Conservation (phyloP, 78 protist genomes). For the Pigoraptor vietnamica region DNA sequence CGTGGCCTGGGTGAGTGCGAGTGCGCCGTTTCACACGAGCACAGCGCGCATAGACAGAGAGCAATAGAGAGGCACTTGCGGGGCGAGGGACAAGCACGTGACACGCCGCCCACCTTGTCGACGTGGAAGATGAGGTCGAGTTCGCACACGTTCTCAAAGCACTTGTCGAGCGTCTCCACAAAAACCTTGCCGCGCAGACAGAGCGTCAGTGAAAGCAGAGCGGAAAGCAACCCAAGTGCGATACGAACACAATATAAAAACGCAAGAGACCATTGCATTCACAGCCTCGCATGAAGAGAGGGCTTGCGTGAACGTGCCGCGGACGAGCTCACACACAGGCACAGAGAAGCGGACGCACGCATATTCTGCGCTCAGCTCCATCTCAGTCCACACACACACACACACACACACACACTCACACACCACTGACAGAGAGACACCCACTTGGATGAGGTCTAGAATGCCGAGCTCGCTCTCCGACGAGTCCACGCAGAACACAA, state of each 20-base stretch:
- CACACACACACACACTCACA: neutral
- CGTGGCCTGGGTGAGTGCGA: no score
- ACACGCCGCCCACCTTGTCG: slow-evolving; percentile 67
- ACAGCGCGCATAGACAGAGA: neutral
- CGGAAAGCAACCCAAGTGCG: neutral
- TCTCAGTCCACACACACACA: neutral
- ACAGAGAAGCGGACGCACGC: no score
- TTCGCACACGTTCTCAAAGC: slow-evolving; percentile 95
- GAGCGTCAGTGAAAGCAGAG: neutral
- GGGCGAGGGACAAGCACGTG: neutral
- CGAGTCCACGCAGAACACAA: slow-evolving; percentile 79
- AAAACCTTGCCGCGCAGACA: slow-evolving; percentile 61
- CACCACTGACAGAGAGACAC: no score
- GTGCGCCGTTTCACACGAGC: no score
- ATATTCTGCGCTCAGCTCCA: neutral
- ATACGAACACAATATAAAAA: neutral
- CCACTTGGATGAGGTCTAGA: slow-evolving; percentile 69
- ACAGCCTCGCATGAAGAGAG: no score
- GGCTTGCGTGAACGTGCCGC: no score
- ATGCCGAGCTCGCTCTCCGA: slow-evolving; percentile 88
- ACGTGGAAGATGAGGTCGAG: slow-evolving; percentile 89
- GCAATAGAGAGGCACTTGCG: neutral
- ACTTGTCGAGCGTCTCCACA: slow-evolving; percentile 91
- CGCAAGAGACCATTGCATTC: no score
- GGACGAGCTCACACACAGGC: no score